These are phyloP conservation scores for Malassezia sympodialis DNA, from an alignment of 1,284 basidiomycete genomes.

Conservation along the genomic window DNA sequence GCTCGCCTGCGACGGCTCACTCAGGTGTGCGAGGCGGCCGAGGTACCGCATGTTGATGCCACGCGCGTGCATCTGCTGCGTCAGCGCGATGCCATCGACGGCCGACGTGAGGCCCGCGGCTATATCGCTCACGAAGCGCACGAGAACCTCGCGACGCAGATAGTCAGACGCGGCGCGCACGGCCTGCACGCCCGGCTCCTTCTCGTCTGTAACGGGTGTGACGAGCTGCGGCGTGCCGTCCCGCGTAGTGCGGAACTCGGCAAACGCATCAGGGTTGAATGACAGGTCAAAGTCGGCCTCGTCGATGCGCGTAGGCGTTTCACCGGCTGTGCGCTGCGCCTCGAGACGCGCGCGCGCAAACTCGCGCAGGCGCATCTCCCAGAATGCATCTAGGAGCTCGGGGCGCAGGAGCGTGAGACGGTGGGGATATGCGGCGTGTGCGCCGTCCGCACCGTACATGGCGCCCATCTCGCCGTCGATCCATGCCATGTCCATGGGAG, in stretches of 20 bases:
- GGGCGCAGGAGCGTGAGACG: conserved; percentile 54
- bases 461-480: conserved; percentile 51
- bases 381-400: conserved; percentile 55
- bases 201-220: conserved; percentile 50
- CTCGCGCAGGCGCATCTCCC: conserved; percentile 53
- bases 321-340: conserved; percentile 20
- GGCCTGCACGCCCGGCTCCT: conserved; percentile 52
- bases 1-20: conserved; percentile 49
- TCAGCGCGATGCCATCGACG: conserved; percentile 53
- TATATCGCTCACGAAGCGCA: conserved; percentile 51
- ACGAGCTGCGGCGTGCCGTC: conserved; percentile 25
- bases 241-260: conserved; percentile 41
- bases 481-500: conserved; percentile 55
- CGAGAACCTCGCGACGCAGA: conserved; percentile 52
- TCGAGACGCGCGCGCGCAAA: conserved; percentile 52
- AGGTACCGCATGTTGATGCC: conserved; percentile 59
- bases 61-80: conserved; percentile 52
- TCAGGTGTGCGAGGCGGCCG: conserved; percentile 49
- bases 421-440: conserved; percentile 52
- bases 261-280: conserved; percentile 57
- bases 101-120: conserved; percentile 51
- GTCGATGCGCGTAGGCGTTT: conserved; percentile 31
- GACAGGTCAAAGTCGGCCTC: conserved; percentile 52
- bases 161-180: conserved; percentile 54
- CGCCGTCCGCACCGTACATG: conserved; percentile 40